A percentile compares a stretch with the other conserved stretches of the same genome.
Conservation (phyloP, 2,329 filamentous ascomycete species). For the Sclerotinia subarctica region DNA sequence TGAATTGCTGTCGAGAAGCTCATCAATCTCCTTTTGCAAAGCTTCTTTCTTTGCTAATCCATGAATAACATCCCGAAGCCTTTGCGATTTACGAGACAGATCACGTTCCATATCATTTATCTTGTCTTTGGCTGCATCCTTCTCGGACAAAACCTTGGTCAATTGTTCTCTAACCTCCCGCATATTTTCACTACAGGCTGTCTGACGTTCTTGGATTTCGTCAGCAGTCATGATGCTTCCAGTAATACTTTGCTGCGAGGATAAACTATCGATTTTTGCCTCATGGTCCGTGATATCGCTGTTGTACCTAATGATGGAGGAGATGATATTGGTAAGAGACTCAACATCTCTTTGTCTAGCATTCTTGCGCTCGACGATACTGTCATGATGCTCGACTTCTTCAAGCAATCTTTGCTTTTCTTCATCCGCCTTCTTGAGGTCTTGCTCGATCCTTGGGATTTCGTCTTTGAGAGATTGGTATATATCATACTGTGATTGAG, state of each 20-base stretch:
- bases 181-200: slow-evolving; percentile 63
- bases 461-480: slow-evolving; percentile 67
- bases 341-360: slow-evolving; percentile 70
- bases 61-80: slow-evolving; percentile 65
- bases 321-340: slow-evolving; percentile 70
- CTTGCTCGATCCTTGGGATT: slow-evolving; percentile 64
- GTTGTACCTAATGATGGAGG: slow-evolving; percentile 68
- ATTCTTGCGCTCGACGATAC: slow-evolving; percentile 60
- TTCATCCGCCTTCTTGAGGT: slow-evolving; percentile 58
- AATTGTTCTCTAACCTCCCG: slow-evolving; percentile 62
- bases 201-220: slow-evolving; percentile 77
- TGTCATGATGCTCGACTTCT: slow-evolving; percentile 66
- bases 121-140: slow-evolving; percentile 66
- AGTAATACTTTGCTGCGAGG: slow-evolving; percentile 69
- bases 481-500: slow-evolving; percentile 67
- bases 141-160: slow-evolving; percentile 63
- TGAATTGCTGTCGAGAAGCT: slow-evolving; percentile 63
- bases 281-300: slow-evolving; percentile 70
- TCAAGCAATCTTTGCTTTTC: slow-evolving; percentile 60
- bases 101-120: slow-evolving; percentile 73
- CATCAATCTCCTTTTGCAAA: slow-evolving; percentile 67
- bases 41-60: slow-evolving; percentile 79
- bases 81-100: slow-evolving; percentile 69
- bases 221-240: slow-evolving; percentile 68
- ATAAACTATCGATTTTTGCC: slow-evolving; percentile 69